Base-by-base conservation (phyloP, 2,329 filamentous ascomycete species). In the Cladophialophora chaetospira region DNA sequence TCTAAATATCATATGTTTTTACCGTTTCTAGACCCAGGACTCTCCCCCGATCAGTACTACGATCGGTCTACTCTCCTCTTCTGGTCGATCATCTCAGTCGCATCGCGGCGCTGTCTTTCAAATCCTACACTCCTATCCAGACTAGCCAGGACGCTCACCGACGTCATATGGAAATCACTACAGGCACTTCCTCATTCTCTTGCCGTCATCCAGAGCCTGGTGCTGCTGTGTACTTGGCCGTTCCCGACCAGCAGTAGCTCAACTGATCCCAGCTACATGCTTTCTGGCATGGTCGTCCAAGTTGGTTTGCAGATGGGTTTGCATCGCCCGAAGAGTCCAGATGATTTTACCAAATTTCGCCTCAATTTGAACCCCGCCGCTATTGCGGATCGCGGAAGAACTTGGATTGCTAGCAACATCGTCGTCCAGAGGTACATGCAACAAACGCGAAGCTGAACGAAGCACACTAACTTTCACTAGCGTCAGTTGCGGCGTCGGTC, bases 341-440 rank as follows among this genome's bases (percentile, higher is more conserved):
- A 85, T 53, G 76, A 79, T 63, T 79, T 79, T 57, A 76, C 73
- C 60, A 78, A 78, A 49, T 78, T 77, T 54, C 70, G 72, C 10
- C 69, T 77, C 15, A 73, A 84, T 46, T 69, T 86, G 19, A 78
- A 79, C 31, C 80, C 84, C 50, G 82, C 84, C 62, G 83, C 86
- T 58, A 76, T 86, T 59, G 77, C 78, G 42, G 85, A 87, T 66
- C 79, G 85, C 42, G 76, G 86, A 35, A 77, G 82, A 60, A 87
- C 84, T 1, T 88, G 85, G 85, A 83, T 82, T 2, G 79, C 83
- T 28, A 85, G 84, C 70, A 87, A 87, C 65, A 81, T 86, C 61
- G 83, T 87, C 50, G 83, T 83, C 10, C 84, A 87, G 10, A 49
- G 46, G 46, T 49, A 49, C 2, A 21, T 28, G 9, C 11, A 11